Conservation (phyloP, 2,329 filamentous ascomycete species). For the Botrytis hyacinthi region DNA sequence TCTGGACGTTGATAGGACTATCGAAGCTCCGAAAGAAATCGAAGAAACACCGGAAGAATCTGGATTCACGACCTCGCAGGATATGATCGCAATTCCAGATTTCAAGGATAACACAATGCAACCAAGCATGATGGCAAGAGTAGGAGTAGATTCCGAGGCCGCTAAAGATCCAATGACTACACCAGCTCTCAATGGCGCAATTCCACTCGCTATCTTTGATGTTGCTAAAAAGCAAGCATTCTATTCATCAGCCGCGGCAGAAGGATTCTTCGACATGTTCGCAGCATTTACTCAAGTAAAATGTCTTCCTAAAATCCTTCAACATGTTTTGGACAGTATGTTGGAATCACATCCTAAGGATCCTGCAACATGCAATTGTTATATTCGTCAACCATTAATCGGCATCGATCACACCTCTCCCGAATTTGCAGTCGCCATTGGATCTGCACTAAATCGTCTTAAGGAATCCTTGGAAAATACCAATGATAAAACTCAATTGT, state of each 20-base stretch:
- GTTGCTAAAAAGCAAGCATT: slow-evolving; percentile 76
- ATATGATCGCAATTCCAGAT: slow-evolving; percentile 56
- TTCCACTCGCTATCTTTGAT: slow-evolving; percentile 89
- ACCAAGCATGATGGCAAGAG: slow-evolving; percentile 46
- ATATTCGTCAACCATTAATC: slow-evolving; percentile 67
- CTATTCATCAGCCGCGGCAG: slow-evolving; percentile 62
- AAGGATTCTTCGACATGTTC: slow-evolving; percentile 79
- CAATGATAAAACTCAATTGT: slow-evolving; percentile 47
- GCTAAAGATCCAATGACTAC: slow-evolving; percentile 50
- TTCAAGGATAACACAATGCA: slow-evolving; percentile 44
- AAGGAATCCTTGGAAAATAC: slow-evolving; percentile 49
- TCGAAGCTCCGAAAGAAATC: slow-evolving; percentile 45
- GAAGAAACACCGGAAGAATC: slow-evolving; percentile 46
- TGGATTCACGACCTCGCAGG: slow-evolving; percentile 43
- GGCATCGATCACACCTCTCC: slow-evolving; percentile 61
- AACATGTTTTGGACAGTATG: slow-evolving; percentile 70
- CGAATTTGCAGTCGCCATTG: slow-evolving; percentile 71
- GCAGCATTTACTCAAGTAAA: slow-evolving; percentile 65
- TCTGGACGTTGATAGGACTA: slow-evolving; percentile 50
- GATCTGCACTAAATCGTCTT: slow-evolving; percentile 61
- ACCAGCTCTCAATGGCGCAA: slow-evolving; percentile 86
- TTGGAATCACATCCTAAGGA: slow-evolving; percentile 57
- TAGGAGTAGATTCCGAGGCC: slow-evolving; percentile 54
- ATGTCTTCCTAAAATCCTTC: slow-evolving; percentile 63
- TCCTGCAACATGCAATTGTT: slow-evolving; percentile 65